phyloP scores from a whole-genome alignment of 176 grass and related monocot genomes.

The Calamus simplicifolius region DNA sequence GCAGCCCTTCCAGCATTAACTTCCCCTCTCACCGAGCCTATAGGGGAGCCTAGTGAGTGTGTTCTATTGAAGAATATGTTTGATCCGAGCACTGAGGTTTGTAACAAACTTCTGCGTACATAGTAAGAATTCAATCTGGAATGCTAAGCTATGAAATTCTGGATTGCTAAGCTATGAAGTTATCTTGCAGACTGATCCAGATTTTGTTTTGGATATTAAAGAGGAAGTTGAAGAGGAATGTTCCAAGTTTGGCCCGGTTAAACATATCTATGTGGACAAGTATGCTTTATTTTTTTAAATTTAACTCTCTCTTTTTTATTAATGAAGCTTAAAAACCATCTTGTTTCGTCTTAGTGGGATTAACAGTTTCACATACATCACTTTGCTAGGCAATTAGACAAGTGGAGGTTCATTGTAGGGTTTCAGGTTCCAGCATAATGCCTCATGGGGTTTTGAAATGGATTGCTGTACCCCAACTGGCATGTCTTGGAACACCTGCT shows the following conservation, averaged over 20 bases:
- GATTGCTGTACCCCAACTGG: too few relatives aligned
- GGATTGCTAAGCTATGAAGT: not conserved
- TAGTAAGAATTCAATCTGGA: not conserved
- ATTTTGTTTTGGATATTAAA: slow-evolving; percentile 88
- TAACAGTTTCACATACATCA: not conserved
- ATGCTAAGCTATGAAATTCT: not conserved
- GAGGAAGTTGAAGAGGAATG: slow-evolving; percentile 86
- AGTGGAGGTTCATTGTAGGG: not conserved
- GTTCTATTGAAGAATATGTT: slow-evolving; percentile 22
- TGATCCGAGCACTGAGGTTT: slow-evolving; percentile 16
- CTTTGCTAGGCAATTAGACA: not conserved
- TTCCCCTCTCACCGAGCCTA: not conserved
- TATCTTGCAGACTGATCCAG: slow-evolving; percentile 51
- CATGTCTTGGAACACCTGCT: too few relatives aligned
- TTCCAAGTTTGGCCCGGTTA: slow-evolving; percentile 63
- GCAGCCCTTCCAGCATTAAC: not conserved
- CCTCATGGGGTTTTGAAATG: too few relatives aligned
- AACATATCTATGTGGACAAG: slow-evolving; percentile 85
- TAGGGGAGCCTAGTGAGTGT: slow-evolving; percentile 8
- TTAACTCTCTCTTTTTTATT: not conserved
- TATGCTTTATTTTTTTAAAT: slow-evolving; percentile 16
- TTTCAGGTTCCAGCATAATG: not conserved
- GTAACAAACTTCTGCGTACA: not conserved
- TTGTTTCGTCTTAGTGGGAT: not conserved
- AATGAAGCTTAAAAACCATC: not conserved